Conservation (phyloP, 495 filamentous ascomycete genomes). For the Podospora pseudoanserina region DNA sequence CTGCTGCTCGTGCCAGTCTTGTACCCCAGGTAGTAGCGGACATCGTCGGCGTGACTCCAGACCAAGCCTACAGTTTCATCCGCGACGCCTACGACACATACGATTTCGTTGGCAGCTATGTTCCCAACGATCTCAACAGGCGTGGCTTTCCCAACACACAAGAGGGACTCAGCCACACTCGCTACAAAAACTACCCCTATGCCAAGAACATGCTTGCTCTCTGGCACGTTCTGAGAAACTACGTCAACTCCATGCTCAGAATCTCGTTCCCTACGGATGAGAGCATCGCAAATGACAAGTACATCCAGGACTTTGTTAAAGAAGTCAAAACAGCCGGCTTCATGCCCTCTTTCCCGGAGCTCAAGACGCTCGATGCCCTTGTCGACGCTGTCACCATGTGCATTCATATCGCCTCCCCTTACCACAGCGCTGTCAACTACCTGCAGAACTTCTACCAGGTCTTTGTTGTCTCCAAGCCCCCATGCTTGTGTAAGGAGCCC, state of each 20-base stretch:
- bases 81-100: slow-evolving; percentile 38
- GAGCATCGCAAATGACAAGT: slow-evolving; percentile 28
- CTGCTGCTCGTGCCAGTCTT: slow-evolving; percentile 42
- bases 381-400: slow-evolving; percentile 71
- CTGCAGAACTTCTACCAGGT: slow-evolving; percentile 48
- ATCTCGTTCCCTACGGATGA: slow-evolving; percentile 22
- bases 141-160: slow-evolving; percentile 43
- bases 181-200: slow-evolving; percentile 48
- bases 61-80: slow-evolving; percentile 31
- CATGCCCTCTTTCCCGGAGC: slow-evolving; percentile 53
- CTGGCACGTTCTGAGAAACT: slow-evolving; percentile 39
- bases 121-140: slow-evolving; percentile 42
- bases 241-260: slow-evolving; percentile 34
- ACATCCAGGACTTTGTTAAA: slow-evolving; percentile 37
- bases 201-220: slow-evolving; percentile 42
- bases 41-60: slow-evolving; percentile 35
- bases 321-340: slow-evolving; percentile 35
- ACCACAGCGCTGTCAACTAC: slow-evolving; percentile 50
- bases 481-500: slow-evolving; percentile 34
- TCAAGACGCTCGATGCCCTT: slow-evolving; percentile 78
- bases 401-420: slow-evolving; percentile 50
- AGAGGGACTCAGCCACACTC: slow-evolving; percentile 31
- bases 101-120: slow-evolving; percentile 40
- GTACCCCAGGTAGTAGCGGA: slow-evolving; percentile 42
- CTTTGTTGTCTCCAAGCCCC: slow-evolving; percentile 46